These are phyloP conservation scores for Geotrichum europaeum DNA, from an alignment of 1,139 yeast genomes.

Conservation along the genomic window DNA sequence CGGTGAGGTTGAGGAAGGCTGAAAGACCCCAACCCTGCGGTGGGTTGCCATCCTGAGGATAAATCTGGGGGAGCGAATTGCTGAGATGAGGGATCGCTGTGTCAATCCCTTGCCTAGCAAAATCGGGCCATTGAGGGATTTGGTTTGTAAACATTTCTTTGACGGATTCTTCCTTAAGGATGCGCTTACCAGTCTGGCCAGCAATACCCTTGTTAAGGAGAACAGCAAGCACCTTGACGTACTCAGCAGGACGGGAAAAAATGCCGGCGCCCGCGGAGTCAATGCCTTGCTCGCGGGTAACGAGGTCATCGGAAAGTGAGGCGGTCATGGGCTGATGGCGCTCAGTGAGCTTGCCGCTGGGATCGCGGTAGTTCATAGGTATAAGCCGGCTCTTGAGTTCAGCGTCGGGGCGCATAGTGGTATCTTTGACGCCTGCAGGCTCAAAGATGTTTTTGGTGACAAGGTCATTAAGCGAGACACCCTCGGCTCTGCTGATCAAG, in stretches of 20 bases:
- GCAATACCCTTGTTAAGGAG: constrained; percentile 42
- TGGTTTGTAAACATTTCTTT: constrained; percentile 25
- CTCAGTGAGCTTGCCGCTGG: constrained; percentile 12
- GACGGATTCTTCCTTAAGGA: constrained; percentile 30
- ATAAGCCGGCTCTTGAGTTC: constrained; percentile 11
- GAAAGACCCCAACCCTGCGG: constrained; percentile 28
- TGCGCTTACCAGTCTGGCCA: constrained; percentile 30
- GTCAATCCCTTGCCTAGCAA: constrained; percentile 21
- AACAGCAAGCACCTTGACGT: constrained; percentile 41
- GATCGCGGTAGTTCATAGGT: constrained; percentile 16
- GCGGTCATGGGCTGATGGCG: constrained; percentile 8
- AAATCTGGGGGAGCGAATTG: constrained; percentile 22
- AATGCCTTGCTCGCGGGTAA: constrained; percentile 3
- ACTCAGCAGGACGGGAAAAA: constrained; percentile 42
- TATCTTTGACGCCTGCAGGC: constrained; percentile 42
- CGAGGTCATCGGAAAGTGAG: constrained; percentile 11
- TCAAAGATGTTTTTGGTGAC: constrained; percentile 39
- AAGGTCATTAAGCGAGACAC: constrained; percentile 41
- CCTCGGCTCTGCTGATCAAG: constrained; percentile 42
- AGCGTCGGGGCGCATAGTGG: constrained; percentile 32
- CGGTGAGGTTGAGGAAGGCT: constrained; percentile 17
- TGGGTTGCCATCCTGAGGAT: constrained; percentile 22
- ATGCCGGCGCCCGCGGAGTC: constrained; percentile 47
- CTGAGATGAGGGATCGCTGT: constrained; percentile 19
- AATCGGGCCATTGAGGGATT: constrained; percentile 24